Conservation (phyloP, 306 rosid genomes). For the Acacia melanoxylon region DNA sequence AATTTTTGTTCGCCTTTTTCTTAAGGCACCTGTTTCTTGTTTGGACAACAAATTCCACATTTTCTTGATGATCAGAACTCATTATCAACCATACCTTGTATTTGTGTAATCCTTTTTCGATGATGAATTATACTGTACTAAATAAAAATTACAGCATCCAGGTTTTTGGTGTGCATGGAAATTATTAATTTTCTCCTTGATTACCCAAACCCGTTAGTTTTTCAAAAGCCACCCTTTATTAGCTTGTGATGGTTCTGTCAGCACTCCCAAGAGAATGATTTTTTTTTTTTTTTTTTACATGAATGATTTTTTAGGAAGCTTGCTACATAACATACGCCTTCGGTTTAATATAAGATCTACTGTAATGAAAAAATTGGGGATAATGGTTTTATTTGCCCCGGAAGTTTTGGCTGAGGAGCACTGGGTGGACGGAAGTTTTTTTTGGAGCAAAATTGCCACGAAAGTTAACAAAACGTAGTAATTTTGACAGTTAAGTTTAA, state of each 20-base stretch:
- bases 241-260: not conserved
- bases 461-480: too few species aligned
- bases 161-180: not conserved
- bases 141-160: too few species aligned
- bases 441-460: too few species aligned
- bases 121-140: not conserved
- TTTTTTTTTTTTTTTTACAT: not conserved
- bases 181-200: not conserved
- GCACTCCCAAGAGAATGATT: not conserved
- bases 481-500: too few species aligned
- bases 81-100: not conserved
- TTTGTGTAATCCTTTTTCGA: not conserved
- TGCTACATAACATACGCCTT: not conserved
- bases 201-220: not conserved
- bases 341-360: too few species aligned
- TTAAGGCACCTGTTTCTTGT: constrained; percentile 19
- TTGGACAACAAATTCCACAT: constrained; percentile 22
- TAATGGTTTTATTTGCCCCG: too few species aligned
- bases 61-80: not conserved
- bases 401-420: too few species aligned
- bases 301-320: not conserved
- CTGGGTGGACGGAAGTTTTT: too few species aligned
- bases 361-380: too few species aligned
- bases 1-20: constrained; percentile 24
- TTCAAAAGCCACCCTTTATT: not conserved